These are phyloP conservation scores for Fulvia fulva DNA, from an alignment of 2,329 filamentous ascomycete species.

Conservation along the genomic window DNA sequence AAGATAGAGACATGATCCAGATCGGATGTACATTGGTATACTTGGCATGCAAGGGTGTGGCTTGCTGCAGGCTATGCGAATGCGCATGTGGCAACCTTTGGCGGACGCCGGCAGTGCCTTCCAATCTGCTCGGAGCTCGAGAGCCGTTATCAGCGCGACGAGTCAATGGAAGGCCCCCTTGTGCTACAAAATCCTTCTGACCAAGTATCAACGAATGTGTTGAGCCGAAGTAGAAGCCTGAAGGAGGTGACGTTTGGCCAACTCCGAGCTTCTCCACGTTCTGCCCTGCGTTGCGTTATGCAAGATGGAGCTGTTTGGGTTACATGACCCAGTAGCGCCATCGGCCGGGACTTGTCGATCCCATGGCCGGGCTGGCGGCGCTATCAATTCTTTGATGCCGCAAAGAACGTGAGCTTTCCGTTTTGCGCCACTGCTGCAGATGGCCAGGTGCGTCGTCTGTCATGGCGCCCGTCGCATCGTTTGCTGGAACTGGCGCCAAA, in stretches of 20 bases:
- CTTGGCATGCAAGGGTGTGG: constrained; percentile 2
- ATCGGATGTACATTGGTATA: neutral
- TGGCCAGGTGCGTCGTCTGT: constrained; percentile 13
- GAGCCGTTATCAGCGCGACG: neutral
- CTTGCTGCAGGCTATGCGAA: neutral
- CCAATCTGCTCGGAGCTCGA: neutral
- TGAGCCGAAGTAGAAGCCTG: constrained; percentile 10
- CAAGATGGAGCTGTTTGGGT: constrained; percentile 18
- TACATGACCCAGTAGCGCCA: constrained; percentile 18
- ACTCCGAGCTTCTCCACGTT: constrained; percentile 27
- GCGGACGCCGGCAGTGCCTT: neutral
- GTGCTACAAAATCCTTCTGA: constrained; percentile 10
- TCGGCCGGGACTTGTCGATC: constrained; percentile 19
- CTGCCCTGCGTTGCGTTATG: constrained; percentile 16
- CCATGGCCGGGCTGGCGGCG: constrained; percentile 8
- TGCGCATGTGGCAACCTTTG: neutral
- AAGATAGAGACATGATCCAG: neutral
- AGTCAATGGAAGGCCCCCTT: constrained; percentile 8
- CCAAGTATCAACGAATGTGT: constrained; percentile 13
- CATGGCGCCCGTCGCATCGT: constrained; percentile 7
- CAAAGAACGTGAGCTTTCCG: constrained; percentile 17
- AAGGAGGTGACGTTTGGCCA: constrained; percentile 16
- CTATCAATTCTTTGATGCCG: constrained; percentile 9
- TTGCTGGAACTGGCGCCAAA: constrained; percentile 13
- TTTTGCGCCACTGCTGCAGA: constrained; percentile 23